phyloP scores from a whole-genome alignment of 495 filamentous ascomycete species.

The Tuber magnatum region DNA sequence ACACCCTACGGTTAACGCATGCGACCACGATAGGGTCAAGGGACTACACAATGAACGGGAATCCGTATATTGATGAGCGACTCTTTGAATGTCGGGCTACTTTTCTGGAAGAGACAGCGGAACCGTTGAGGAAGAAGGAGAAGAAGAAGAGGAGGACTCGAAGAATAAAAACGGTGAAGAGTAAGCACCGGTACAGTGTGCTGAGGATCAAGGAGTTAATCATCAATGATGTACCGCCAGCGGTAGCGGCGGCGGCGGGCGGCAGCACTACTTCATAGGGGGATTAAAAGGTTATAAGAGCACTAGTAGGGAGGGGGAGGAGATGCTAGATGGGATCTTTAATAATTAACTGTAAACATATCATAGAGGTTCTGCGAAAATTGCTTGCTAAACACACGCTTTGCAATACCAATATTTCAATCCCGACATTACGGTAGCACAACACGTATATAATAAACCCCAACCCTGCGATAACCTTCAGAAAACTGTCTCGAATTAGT shows the following conservation, averaged over 20 bases:
- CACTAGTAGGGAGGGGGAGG: not conserved
- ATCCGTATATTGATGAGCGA: conserved; percentile 67
- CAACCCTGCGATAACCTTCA: not conserved
- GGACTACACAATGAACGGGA: conserved; percentile 80
- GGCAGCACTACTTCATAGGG: not conserved
- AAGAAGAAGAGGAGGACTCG: conserved; percentile 90
- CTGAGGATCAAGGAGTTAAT: conserved; percentile 73
- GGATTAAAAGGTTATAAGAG: not conserved
- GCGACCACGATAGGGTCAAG: conserved; percentile 71
- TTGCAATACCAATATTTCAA: not conserved
- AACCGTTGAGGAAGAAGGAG: conserved; percentile 77
- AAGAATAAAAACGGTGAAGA: conserved; percentile 62
- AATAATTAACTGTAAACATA: not conserved
- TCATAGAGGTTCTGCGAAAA: not conserved
- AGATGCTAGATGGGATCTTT: not conserved
- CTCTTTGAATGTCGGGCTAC: conserved; percentile 77
- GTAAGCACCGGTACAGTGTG: conserved; percentile 84
- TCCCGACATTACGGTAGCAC: not conserved
- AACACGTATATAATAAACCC: not conserved
- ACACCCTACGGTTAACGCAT: conserved; percentile 76
- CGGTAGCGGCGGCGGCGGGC: not conserved
- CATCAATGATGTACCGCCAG: conserved; percentile 46
- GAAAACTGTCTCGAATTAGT: not conserved
- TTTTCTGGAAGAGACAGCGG: conserved; percentile 77
- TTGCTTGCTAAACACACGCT: not conserved